Evolutionary conservation across 257 asterid species (phyloP).

Genomic region (Nicotiana tabacum): DNA sequence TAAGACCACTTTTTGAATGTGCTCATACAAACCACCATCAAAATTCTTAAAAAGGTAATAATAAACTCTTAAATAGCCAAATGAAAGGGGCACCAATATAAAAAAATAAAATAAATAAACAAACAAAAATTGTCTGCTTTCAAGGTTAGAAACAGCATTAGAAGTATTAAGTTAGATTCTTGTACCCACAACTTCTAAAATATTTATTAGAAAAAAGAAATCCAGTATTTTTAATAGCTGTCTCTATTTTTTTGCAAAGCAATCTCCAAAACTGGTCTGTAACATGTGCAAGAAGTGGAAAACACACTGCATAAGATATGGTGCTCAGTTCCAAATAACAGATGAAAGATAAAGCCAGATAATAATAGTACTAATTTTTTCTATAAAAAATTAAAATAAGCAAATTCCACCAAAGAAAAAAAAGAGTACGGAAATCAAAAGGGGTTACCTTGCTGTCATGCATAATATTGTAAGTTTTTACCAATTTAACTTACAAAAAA

Average conservation of each 20-base stretch:
- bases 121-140: not conserved
- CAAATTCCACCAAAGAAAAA: no score
- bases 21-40: conserved; percentile 20
- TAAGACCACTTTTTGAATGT: conserved; percentile 36
- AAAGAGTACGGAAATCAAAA: not conserved
- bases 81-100: not conserved
- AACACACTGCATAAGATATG: not conserved
- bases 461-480: not conserved
- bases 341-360: not conserved
- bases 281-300: conserved; percentile 9
- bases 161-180: conserved; percentile 2
- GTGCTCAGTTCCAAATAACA: not conserved
- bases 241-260: not conserved
- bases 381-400: not conserved
- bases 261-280: not conserved
- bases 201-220: not conserved
- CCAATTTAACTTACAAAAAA: no score
- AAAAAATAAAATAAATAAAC: not conserved
- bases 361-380: not conserved
- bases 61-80: not conserved
- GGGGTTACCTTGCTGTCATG: not conserved
- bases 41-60: conserved; percentile 6
- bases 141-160: not conserved
- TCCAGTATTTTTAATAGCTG: not conserved
- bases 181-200: not conserved